Evolutionary conservation across 495 filamentous ascomycete species (phyloP).

Genomic region (Amorphotheca resinae): DNA sequence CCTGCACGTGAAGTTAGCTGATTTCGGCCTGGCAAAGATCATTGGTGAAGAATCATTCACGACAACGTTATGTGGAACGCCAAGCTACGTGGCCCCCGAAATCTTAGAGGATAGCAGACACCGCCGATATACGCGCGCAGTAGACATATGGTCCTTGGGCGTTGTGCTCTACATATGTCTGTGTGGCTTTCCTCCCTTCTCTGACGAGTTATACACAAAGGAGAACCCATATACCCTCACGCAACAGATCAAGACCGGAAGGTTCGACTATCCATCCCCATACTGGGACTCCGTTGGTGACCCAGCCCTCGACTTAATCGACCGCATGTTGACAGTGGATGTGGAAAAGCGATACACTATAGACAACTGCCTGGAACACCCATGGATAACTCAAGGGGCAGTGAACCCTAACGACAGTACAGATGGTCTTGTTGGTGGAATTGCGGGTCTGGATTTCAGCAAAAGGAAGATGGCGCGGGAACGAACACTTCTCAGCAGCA

Average conservation of each 20-base stretch:
- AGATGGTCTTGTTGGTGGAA: constrained; percentile 76
- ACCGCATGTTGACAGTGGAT: constrained; percentile 85
- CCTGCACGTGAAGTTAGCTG: constrained; percentile 80
- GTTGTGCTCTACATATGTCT: constrained; percentile 99
- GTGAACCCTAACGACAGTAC: constrained; percentile 67
- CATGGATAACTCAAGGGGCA: constrained; percentile 58
- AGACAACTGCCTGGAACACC: constrained; percentile 82
- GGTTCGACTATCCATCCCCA: constrained; percentile 89
- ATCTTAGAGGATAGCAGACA: constrained; percentile 68
- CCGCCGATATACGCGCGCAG: constrained; percentile 85
- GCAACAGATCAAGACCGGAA: constrained; percentile 79
- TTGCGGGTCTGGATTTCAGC: constrained; percentile 72
- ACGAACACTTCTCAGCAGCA: constrained; percentile 68
- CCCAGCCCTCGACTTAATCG: constrained; percentile 82
- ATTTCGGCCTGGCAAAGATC: constrained; percentile 97
- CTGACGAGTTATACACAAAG: constrained; percentile 69
- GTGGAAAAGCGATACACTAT: constrained; percentile 72
- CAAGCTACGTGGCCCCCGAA: constrained; percentile 93
- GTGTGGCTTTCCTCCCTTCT: constrained; percentile 96
- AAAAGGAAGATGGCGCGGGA: constrained; percentile 68
- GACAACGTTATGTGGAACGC: constrained; percentile 92
- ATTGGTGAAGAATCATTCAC: constrained; percentile 98
- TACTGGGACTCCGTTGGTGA: constrained; percentile 96
- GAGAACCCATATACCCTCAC: constrained; percentile 78
- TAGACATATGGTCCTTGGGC: constrained; percentile 94